Base-by-base conservation (phyloP, 495 filamentous ascomycete species). In the Sphaerosporella brunnea region DNA sequence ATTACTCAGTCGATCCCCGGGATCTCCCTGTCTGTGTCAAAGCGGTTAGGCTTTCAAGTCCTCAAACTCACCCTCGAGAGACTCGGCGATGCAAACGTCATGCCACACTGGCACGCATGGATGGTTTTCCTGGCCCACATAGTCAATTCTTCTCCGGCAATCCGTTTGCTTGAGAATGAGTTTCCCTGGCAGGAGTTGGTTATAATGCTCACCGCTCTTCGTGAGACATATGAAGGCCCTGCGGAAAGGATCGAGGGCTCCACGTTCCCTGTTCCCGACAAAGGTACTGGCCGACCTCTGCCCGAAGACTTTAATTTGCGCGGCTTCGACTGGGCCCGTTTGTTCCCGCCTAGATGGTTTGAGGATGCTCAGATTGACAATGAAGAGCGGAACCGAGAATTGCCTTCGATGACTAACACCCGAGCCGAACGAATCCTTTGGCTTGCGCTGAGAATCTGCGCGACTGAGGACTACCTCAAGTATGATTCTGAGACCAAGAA, bases 271-370 rank as follows among this genome's bases (percentile, higher is more conserved):
- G 51, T 58, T 37, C 58, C 68, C 4, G 66, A 75, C 2, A 70
- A 75, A 35, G 70, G 66, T 11, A 38, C 45, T 5, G 65, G 56
- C 5, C 66, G 72, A n/a, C 84, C 84, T 3, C 59, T 94, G 0
- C 78, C 84, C 0, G 90, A 95, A 51, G 90, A 97, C 52, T 94
- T 76, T 50, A 67, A 77, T 0, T 74, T 93, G 46, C 73, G 80
- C 3, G 90, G 87, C 0, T 71, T 87, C 16, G 56, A 78, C 2
- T 93, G 79, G 75, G 73, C 72, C 2, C 58, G 64, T 8, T 82
- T 85, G 48, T 90, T 77, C 46, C 82, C 83, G 0, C 51, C 65
- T 0, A 60, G 65, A 1, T 94, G 79, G 69, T 93, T 93, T 55
- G 60, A 68, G 2, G 70, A 73, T 43, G 72, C 76, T 11, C 72